A percentile compares a stretch with the other conserved stretches of the same genome.
These are phyloP conservation scores for Amoebophrya sp. DNA, from an alignment of 169 alveolate genomes.

Conservation along the genomic window DNA sequence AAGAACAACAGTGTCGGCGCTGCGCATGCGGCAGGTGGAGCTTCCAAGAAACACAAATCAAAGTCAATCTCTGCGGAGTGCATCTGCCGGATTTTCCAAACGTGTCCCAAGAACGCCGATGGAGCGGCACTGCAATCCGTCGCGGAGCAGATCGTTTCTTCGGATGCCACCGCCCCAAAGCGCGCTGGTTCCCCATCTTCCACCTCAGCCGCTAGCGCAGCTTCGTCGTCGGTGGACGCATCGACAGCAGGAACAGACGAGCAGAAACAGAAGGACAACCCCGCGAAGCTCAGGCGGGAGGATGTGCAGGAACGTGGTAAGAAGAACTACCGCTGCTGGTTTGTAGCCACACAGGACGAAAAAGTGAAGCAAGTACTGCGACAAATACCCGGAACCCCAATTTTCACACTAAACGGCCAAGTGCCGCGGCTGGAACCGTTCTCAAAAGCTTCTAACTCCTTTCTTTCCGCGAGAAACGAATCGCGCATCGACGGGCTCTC, in stretches of 20 bases:
- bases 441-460: background rate
- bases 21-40: background rate
- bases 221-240: no score
- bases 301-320: no score
- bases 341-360: background rate
- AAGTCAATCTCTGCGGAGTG: background rate
- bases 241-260: no score
- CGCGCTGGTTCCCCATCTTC: no score
- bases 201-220: no score
- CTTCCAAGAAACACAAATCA: background rate
- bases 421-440: background rate
- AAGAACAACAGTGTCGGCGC: no score
- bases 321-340: background rate
- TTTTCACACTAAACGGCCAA: background rate
- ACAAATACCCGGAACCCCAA: background rate
- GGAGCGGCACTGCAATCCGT: background rate
- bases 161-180: no score
- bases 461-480: background rate
- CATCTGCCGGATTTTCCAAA: background rate
- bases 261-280: no score
- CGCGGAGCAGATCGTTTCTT: no score
- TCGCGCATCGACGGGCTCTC: background rate
- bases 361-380: background rate
- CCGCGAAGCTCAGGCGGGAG: no score
- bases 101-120: background rate